phyloP scores from a whole-genome alignment of 768 basidiomycete species.

The Amanita molliuscula region DNA sequence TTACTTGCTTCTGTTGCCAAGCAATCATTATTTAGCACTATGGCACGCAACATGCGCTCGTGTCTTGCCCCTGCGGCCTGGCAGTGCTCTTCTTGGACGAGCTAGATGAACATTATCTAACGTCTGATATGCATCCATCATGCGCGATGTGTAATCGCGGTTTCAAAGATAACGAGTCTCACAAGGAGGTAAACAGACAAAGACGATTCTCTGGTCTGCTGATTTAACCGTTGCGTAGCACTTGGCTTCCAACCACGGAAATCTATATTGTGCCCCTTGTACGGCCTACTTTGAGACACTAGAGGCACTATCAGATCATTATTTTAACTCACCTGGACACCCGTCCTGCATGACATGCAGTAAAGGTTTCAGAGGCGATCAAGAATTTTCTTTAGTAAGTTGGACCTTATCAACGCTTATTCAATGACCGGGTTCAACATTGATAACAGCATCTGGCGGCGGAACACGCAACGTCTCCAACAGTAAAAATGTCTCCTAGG shows the following conservation, averaged over 20 bases:
- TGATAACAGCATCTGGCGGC: constrained; percentile 11
- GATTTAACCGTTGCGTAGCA: neutral
- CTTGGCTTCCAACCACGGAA: neutral
- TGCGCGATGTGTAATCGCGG: constrained; percentile 30
- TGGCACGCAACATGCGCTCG: constrained; percentile 16
- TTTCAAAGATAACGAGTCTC: constrained; percentile 23
- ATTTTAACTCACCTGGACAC: constrained; percentile 29
- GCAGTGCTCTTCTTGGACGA: constrained; percentile 23
- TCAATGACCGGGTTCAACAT: neutral
- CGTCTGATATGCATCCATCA: constrained; percentile 31
- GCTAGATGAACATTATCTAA: constrained; percentile 27
- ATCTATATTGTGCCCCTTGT: constrained; percentile 24
- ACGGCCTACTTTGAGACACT: constrained; percentile 27
- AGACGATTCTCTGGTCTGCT: neutral
- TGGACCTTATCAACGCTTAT: neutral
- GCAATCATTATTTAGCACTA: constrained; percentile 19
- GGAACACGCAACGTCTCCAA: constrained; percentile 8
- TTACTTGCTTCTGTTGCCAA: neutral
- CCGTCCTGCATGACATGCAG: constrained; percentile 33
- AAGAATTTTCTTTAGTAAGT: constrained; percentile 25
- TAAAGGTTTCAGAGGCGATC: constrained; percentile 29
- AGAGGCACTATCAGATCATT: constrained; percentile 28
- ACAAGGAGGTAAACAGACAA: constrained; percentile 16
- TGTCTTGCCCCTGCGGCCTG: constrained; percentile 21
- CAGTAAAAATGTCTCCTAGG: neutral